Base-by-base conservation (phyloP, 306 rosid genomes). In the Fagus sylvatica region DNA sequence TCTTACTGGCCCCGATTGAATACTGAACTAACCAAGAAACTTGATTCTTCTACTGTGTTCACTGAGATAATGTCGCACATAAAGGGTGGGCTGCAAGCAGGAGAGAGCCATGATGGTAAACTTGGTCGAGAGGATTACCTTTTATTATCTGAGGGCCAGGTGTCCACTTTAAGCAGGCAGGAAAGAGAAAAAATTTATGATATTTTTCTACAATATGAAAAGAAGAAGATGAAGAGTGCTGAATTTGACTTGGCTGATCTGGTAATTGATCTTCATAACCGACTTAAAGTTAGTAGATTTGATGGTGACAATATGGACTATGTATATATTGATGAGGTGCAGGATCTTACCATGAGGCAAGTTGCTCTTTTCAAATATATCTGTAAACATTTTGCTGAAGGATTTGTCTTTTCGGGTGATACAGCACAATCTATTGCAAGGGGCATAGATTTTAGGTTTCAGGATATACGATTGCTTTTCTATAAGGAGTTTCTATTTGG, bases 371-470 rank as follows among this genome's bases (percentile, higher is more conserved):
- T 93, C 62, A 93, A 84, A 77, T 71, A 90, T 76, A 75, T 93
- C 34, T 89, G 98, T 82, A 76, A 71, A 75, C 86, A 93, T 83
- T 85, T 90, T 0, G 93, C 91, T 15, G 98, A 90, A 39, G 98
- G 98, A 5, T 93, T 93, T 78, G 90, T 93, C 39, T 93, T 93
- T 64, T 87, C 94, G 0, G 96, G 98, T 6, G 98, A 93, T 72
- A 90, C 98, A 0, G 94, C 98, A 1, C 98, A 93, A 32, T 88
- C 98, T 0, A 90, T 93, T 65, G 94, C 98, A 19, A 91, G 93
- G 76, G 98, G 96, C 33, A 86, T 93, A 64, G 93, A 93, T 82
- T 90, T 93, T 61, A 80, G 94, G 53, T 90, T 93, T 69, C 90
- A 93, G 66, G 96, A 93, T 68, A 90, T 93, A 57, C 76, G 81